Evolutionary conservation across 208 protist genomes (phyloP), one percentile per base, ranked within the genome.

Genomic region (Acanthamoeba sp.): DNA sequence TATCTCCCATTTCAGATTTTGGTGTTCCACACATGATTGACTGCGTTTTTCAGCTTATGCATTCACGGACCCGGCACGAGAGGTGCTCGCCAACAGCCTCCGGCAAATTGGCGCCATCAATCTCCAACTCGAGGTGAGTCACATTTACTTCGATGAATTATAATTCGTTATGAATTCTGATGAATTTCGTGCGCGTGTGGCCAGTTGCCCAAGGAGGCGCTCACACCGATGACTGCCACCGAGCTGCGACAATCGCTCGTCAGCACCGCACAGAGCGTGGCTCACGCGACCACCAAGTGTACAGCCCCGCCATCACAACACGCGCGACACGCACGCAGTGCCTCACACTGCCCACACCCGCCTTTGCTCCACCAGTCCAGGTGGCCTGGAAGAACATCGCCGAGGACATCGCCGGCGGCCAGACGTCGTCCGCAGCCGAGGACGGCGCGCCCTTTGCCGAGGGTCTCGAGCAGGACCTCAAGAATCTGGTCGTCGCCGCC

Each of bases 401-500:
- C 3, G 76, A 85, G 76, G 76, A 85, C 76, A 85, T 85, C 45
- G 76, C 76, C 76, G 42, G 76, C 20, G 76, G 76, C 9, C 45
- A 50, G 38, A 85, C 76, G 32, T 32, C 76, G 14, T 59, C 76
- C 1, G 76, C 76, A 24, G 76, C 76, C 76, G 76, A 85, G 24
- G 45, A 85, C 48, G 76, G 76, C 48, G 9, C 1, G 27, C 76
- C 76, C 22, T 85, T 85, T 20, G 45, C 14, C n/a, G 76, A 85
- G 29, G 48, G 29, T 4, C 38, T 85, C 7, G 76, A 59, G 45
- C 76, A 85, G 5, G 76, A 85, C 45, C 18, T 85, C 76, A 85
- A 85, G 76, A 85, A 85, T n/a, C 76, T 85, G 20, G 76, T 85
- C 45, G 76, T 85, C n/a, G 76, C 76, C n/a, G 76, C 76, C 42